Evolutionary conservation across 2,329 filamentous ascomycete genomes (phyloP).

Genomic region (Xylariaceae sp.): DNA sequence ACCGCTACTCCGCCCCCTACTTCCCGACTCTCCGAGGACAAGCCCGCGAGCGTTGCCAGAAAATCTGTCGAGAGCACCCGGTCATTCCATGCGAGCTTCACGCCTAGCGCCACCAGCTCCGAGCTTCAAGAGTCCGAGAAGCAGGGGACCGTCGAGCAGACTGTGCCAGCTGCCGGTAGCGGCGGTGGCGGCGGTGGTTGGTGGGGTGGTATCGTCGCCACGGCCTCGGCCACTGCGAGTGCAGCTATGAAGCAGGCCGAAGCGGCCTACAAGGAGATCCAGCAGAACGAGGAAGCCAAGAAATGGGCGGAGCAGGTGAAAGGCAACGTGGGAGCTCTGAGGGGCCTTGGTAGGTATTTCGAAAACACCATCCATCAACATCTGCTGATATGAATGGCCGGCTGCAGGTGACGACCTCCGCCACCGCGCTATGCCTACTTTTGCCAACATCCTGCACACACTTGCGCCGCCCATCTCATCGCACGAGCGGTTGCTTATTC

Average conservation of each 20-base stretch:
- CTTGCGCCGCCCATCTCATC: conserved; percentile 94
- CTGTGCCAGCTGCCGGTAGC: conserved; percentile 16
- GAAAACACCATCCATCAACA: too few species aligned
- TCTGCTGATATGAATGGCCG: too few species aligned
- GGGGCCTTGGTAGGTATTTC: conserved; percentile 66
- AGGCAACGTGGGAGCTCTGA: conserved; percentile 75
- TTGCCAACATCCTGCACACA: conserved; percentile 89
- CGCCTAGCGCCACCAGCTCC: conserved; percentile 58
- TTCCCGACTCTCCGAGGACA: conserved; percentile 59
- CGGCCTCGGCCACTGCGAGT: conserved; percentile 52
- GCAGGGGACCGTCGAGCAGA: conserved; percentile 39
- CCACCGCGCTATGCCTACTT: conserved; percentile 83
- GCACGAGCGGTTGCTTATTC: conserved; percentile 93
- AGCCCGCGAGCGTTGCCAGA: conserved; percentile 37
- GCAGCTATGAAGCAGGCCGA: conserved; percentile 90
- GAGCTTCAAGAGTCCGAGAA: conserved; percentile 52
- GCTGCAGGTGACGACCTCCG: conserved; percentile 75
- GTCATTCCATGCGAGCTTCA: conserved; percentile 64
- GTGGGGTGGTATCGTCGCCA: conserved; percentile 83
- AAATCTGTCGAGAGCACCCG: conserved; percentile 73
- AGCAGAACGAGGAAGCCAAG: conserved; percentile 93
- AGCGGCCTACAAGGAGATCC: conserved; percentile 86
- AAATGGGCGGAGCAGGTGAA: conserved; percentile 92
- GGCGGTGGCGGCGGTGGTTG: conserved; percentile 58
- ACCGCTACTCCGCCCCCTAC: conserved; percentile 42